Conservation (phyloP, 164 flowering plant species). For the Taxillus chinensis region DNA sequence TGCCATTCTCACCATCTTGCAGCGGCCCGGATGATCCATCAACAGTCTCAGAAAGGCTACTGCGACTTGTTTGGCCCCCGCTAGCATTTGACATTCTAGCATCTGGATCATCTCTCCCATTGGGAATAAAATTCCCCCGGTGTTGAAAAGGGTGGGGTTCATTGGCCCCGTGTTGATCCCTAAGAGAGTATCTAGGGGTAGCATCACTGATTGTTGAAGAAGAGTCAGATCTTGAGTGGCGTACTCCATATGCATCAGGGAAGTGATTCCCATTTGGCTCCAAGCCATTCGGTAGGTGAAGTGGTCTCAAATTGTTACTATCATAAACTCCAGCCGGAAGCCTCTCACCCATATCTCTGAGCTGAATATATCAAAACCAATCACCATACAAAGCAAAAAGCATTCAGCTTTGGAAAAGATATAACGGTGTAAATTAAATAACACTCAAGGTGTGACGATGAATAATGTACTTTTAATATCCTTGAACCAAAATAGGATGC, state of each 20-base stretch:
- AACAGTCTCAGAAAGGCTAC: constrained; percentile 19
- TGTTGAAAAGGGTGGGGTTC: constrained; percentile 13
- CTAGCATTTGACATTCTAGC: constrained; percentile 26
- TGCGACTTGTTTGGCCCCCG: constrained; percentile 17
- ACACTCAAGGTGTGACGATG: too few relatives aligned
- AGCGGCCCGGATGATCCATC: constrained; percentile 20
- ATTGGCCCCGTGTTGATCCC: constrained; percentile 16
- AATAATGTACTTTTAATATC: too few relatives aligned
- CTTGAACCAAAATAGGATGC: not conserved
- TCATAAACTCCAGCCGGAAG: constrained; percentile 28
- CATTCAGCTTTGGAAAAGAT: too few relatives aligned
- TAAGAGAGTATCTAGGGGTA: constrained; percentile 5
- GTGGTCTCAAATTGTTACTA: constrained; percentile 25
- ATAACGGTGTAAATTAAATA: too few relatives aligned
- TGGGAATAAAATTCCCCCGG: constrained; percentile 13
- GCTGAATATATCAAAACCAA: constrained; percentile 21
- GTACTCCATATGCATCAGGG: constrained; percentile 21
- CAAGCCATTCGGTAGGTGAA: constrained; percentile 38
- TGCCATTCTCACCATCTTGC: constrained; percentile 35
- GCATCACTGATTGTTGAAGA: constrained; percentile 19
- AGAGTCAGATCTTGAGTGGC: constrained; percentile 29
- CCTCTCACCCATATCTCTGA: constrained; percentile 70
- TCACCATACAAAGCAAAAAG: not conserved
- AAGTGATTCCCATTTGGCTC: constrained; percentile 33
- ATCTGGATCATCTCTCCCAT: constrained; percentile 24